phyloP scores from a whole-genome alignment of 75 land plant genomes.

The Chamaecyparis obtusa region DNA sequence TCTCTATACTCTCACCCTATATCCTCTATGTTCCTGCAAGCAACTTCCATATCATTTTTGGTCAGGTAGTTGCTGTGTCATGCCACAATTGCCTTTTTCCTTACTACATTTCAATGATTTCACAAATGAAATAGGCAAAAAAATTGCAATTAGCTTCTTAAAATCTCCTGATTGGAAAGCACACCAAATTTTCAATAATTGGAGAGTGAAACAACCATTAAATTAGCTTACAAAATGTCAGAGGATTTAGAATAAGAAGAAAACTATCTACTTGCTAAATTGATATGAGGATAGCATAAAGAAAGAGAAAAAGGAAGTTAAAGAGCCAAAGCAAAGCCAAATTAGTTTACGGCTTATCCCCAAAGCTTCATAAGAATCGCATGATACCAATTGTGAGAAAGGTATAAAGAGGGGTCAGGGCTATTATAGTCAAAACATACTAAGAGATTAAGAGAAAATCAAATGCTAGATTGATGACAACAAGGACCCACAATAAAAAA shows the following conservation, averaged over 20 bases:
- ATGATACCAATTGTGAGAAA: not conserved
- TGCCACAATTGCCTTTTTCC: not conserved
- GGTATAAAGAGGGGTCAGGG: not conserved
- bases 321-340: not conserved
- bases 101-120: not conserved
- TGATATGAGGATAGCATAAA: not conserved
- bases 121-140: not conserved
- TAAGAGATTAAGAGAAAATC: not conserved
- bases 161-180: not conserved
- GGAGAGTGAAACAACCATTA: too few species aligned
- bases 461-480: not conserved
- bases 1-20: not conserved
- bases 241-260: too few species aligned
- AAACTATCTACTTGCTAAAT: not conserved
- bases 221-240: too few species aligned
- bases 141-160: not conserved
- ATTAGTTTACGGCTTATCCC: not conserved
- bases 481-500: not conserved
- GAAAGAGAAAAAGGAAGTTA: not conserved
- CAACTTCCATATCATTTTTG: not conserved
- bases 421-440: not conserved
- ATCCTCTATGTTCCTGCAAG: not conserved
- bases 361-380: not conserved
- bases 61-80: not conserved
- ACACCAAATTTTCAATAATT: not conserved